Evolutionary conservation across 2,329 filamentous ascomycete genomes (phyloP), one percentile per base, ranked within the genome.

Genomic region (Metarhizium rileyi): DNA sequence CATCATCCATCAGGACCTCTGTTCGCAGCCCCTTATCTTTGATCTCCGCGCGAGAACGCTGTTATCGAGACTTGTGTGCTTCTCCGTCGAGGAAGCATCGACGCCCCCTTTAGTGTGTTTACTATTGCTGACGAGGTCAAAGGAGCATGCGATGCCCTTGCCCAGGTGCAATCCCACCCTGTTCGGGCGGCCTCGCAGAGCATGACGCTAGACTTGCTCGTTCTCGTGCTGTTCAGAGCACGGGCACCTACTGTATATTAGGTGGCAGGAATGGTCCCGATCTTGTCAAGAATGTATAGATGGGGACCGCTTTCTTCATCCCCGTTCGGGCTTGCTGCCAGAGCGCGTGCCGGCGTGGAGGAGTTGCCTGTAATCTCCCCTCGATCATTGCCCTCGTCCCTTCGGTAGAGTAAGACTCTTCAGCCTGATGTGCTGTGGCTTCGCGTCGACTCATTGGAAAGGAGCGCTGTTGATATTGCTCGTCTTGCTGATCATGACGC

Each of bases 391-490:
- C 59, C 1, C 66, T 61, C 0, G 70, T 71, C 23, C 75, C 74
- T 47, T 76, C 70, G 2, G 75, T 74, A 0, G 69, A 64, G 56
- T 68, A 62, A 53, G 76, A 78, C 55, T 78, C 74, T 5, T 76
- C 1, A 76, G 66, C 9, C 64, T 58, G 44, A 77, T 74, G 50
- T 78, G 74, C 52, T 77, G 63, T 0, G 75, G 74, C 57, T 77
- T 76, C 2, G 75, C 75, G 52, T 78, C 75, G 23, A 68, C 68
- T 74, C 75, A 78, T 52, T 78, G 74, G 65, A 77, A 77, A 0
- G 75, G n/a, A n/a, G n/a, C n/a, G 75, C 53, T 66, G 59, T 70
- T 70, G 18, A 50, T 53, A 50, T 74, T 66, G 60, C 74, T 77
- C 22, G 72, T 73, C 64, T 78, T 78, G 65, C 68, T 73, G 46